Evolutionary conservation across 2,329 filamentous ascomycete species (phyloP), one percentile per base, ranked within the genome.

Genomic region (Passalora sequoiae): DNA sequence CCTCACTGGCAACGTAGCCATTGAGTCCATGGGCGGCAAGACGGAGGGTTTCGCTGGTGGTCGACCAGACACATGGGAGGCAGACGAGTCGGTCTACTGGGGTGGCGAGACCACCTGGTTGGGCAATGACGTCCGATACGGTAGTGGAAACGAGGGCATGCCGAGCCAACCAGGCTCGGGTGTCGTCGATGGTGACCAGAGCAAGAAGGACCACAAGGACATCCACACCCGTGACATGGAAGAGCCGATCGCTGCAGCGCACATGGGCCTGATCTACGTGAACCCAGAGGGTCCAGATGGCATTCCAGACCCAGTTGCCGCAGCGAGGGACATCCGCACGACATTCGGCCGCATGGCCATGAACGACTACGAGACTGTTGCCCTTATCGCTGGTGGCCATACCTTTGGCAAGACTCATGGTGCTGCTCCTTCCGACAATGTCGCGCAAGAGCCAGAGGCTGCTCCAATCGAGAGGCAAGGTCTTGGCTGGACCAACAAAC

Each of bases 391-490:
- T 28, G 85, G 85, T 60, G 85, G 85, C 28, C 85, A 89, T 72
- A 75, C 79, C 19, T 86, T 89, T 56, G 85, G 85, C 58, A 89
- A 89, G 77, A 86, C 84, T 0, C 85, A 89, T 66, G 85, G 85
- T 56, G 84, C 85, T 22, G 84, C 69, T 44, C 69, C 78, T 12
- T 68, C 74, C 13, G 74, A 76, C 50, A 75, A 86, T 56, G 74
- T 87, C 38, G 83, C 81, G 42, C 66, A 71, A 13, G 85, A 86
- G 64, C 85, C 85, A 15, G 75, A 80, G 57, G 81, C 69, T 9
- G 81, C 83, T 42, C 62, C 66, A 29, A 66, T 89, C 22, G 77
- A 83, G 57, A 62, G 76, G 50, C 82, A 86, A 62, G 85, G 85
- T 49, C 67, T 89, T 8, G 85, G 85, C 54, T 89, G 85, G 85